Evolutionary conservation across 2,329 filamentous ascomycete species (phyloP).

Genomic region (Aspergillus alliaceus): DNA sequence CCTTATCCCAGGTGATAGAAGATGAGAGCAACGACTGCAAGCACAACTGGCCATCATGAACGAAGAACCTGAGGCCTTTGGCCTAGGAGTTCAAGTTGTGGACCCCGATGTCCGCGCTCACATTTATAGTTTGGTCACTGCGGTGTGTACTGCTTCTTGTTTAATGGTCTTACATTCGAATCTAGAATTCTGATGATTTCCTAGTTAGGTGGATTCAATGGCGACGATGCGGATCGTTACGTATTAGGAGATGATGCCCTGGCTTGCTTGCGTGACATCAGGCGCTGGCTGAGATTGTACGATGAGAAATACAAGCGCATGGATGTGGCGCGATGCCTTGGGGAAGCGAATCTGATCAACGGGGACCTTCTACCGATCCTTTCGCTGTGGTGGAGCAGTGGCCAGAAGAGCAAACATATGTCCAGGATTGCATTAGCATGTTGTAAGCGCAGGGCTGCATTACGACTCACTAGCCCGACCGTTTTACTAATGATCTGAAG

Average conservation of each 20-base stretch:
- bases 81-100: slow-evolving; percentile 60
- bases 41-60: slow-evolving; percentile 37
- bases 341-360: slow-evolving; percentile 87
- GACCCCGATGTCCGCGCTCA: slow-evolving; percentile 92
- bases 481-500: slow-evolving; percentile 32
- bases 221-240: slow-evolving; percentile 78
- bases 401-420: slow-evolving; percentile 71
- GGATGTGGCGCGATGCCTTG: slow-evolving; percentile 89
- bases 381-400: slow-evolving; percentile 73
- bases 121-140: slow-evolving; percentile 89
- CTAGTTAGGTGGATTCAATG: slow-evolving; percentile 80
- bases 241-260: slow-evolving; percentile 89
- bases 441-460: slow-evolving; percentile 43
- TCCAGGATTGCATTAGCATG: slow-evolving; percentile 79
- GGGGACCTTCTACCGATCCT: slow-evolving; percentile 90
- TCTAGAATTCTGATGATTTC: slow-evolving; percentile 9
- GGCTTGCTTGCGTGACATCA: slow-evolving; percentile 87
- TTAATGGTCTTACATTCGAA: slow-evolving; percentile 16
- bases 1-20: slow-evolving; percentile 1
- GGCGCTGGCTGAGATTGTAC: slow-evolving; percentile 92
- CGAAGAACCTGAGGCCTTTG: slow-evolving; percentile 38
- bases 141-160: slow-evolving; percentile 58
- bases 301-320: slow-evolving; percentile 91
- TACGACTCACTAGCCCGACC: not conserved
- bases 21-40: slow-evolving; percentile 4